phyloP scores from a whole-genome alignment of 257 asterid species.

The Avicennia marina region DNA sequence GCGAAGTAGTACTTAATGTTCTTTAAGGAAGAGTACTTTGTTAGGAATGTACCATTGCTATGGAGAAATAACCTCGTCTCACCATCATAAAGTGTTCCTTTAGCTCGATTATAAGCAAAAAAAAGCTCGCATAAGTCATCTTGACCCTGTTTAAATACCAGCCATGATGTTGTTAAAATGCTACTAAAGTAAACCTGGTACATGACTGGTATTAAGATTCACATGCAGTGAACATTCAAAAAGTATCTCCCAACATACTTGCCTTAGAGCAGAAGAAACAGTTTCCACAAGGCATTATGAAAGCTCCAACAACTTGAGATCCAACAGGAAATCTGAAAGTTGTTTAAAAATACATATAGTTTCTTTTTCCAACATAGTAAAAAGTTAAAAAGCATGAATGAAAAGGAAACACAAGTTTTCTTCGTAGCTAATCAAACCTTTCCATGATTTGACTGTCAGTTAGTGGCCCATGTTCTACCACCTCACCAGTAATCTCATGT shows the following conservation, averaged over 20 bases:
- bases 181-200: not conserved
- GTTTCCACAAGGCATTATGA: constrained; percentile 98
- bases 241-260: constrained; percentile 21
- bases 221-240: constrained; percentile 18
- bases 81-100: constrained; percentile 97
- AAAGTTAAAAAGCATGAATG: too few relatives aligned
- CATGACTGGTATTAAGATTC: constrained; percentile 7
- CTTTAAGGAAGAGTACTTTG: constrained; percentile 2
- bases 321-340: constrained; percentile 71
- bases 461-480: constrained; percentile 82
- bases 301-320: constrained; percentile 89
- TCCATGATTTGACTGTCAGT: constrained; percentile 59
- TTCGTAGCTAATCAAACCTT: constrained; percentile 42
- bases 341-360: not conserved
- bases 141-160: constrained; percentile 73
- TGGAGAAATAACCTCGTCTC: constrained; percentile 92
- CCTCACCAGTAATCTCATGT: constrained; percentile 98
- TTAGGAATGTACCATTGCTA: constrained; percentile 48
- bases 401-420: not conserved
- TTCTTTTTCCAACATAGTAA: constrained; percentile 9
- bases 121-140: constrained; percentile 93
- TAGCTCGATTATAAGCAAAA: constrained; percentile 91
- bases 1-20: constrained; percentile 1
- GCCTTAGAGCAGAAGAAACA: constrained; percentile 94
- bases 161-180: constrained; percentile 17